Conservation (phyloP, 768 basidiomycete genomes). For the Polyporus arcularius region DNA sequence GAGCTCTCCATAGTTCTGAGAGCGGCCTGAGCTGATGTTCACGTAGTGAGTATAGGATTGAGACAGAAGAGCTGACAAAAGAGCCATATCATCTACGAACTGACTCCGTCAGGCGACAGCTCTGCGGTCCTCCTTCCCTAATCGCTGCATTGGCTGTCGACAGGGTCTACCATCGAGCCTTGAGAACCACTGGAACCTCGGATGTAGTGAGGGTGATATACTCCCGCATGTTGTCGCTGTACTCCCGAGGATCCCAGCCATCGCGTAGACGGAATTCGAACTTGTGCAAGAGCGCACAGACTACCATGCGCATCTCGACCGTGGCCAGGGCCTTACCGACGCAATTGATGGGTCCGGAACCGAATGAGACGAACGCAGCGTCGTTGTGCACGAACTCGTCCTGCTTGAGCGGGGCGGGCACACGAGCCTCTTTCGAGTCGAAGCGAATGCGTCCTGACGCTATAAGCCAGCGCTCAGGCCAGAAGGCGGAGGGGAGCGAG, state of each 20-base stretch:
- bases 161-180: background rate
- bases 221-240: constrained; percentile 31
- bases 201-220: constrained; percentile 29
- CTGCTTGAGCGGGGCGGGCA: background rate
- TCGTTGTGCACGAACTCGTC: constrained; percentile 23
- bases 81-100: no score
- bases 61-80: no score
- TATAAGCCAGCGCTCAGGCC: constrained; percentile 45
- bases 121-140: no score
- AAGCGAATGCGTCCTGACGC: constrained; percentile 10
- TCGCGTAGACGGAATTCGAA: constrained; percentile 34
- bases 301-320: constrained; percentile 34
- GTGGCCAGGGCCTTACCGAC: constrained; percentile 47
- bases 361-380: constrained; percentile 42
- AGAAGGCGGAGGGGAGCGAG: constrained; percentile 39
- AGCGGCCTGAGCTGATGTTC: no score
- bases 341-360: constrained; percentile 51
- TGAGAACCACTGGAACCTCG: constrained; percentile 20
- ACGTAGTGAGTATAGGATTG: no score
- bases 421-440: background rate
- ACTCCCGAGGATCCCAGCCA: constrained; percentile 28
- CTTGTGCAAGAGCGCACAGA: constrained; percentile 33
- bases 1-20: no score
- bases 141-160: no score
- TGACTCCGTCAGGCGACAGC: no score